phyloP scores from a whole-genome alignment of 2,329 filamentous ascomycete genomes.

The Ophiocordyceps camponoti-leonardi region DNA sequence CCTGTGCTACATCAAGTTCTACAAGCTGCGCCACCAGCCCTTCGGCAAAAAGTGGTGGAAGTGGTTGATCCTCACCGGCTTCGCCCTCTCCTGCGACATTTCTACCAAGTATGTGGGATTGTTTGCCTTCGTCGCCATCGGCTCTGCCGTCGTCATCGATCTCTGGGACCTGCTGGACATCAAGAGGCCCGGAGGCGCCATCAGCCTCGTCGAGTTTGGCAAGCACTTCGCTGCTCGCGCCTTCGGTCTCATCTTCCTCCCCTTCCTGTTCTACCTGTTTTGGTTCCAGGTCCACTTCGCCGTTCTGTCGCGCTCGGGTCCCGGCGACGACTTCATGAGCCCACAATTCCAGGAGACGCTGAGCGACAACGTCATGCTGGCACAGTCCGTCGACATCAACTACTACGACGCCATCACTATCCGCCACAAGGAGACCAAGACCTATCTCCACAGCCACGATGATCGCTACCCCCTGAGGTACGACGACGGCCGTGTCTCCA shows the following conservation, averaged over 20 bases:
- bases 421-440: conserved; percentile 93
- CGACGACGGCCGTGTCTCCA: conserved; percentile 92
- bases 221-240: conserved; percentile 83
- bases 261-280: conserved; percentile 96
- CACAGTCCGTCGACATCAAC: conserved; percentile 69
- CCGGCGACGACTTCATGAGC: conserved; percentile 97
- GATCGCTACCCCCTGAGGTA: conserved; percentile 87
- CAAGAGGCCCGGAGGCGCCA: conserved; percentile 65
- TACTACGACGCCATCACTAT: conserved; percentile 83
- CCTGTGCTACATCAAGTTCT: conserved; percentile 90
- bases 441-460: conserved; percentile 84
- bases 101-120: conserved; percentile 95
- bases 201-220: conserved; percentile 61
- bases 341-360: conserved; percentile 96
- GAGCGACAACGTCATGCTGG: conserved; percentile 83
- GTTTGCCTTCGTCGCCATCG: conserved; percentile 95
- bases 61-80: conserved; percentile 89
- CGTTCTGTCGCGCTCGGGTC: conserved; percentile 73
- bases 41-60: conserved; percentile 99
- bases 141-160: conserved; percentile 83
- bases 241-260: conserved; percentile 74
- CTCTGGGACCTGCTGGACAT: conserved; percentile 89
- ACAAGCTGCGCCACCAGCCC: conserved; percentile 78
- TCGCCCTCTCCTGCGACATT: conserved; percentile 90
- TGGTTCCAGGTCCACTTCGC: conserved; percentile 99